Conservation (phyloP, 2,329 filamentous ascomycete species). For the Botrytis galanthina region DNA sequence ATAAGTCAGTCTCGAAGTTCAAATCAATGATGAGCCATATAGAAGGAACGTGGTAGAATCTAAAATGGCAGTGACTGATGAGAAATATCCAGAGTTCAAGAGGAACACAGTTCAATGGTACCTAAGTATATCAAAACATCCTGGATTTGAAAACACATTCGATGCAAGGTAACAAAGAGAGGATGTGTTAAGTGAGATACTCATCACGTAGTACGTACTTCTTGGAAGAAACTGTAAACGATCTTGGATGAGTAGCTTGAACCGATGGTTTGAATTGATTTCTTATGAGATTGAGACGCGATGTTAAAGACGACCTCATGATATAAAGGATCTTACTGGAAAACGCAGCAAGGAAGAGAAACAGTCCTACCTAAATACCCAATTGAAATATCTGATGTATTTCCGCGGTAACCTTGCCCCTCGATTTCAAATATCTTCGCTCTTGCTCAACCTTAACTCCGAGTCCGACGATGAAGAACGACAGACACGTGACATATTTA, state of each 20-base stretch:
- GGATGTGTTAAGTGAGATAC: neutral
- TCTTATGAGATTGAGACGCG: conserved; percentile 6
- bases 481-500: neutral
- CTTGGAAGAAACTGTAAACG: neutral
- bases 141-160: neutral
- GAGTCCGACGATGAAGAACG: neutral
- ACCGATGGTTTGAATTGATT: neutral
- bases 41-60: neutral
- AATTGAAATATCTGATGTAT: neutral
- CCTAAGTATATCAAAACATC: conserved; percentile 3
- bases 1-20: neutral
- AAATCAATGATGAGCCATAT: neutral
- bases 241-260: neutral
- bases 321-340: neutral
- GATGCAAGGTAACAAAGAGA: neutral
- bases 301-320: conserved; percentile 3
- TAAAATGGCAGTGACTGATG: no score
- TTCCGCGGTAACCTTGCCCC: neutral
- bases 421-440: neutral
- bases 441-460: neutral
- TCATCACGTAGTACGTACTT: conserved; percentile 6
- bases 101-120: neutral
- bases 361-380: neutral
- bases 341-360: neutral
- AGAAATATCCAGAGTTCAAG: neutral